Conservation (phyloP, 345 rosid genomes). For the Dimocarpus longan region DNA sequence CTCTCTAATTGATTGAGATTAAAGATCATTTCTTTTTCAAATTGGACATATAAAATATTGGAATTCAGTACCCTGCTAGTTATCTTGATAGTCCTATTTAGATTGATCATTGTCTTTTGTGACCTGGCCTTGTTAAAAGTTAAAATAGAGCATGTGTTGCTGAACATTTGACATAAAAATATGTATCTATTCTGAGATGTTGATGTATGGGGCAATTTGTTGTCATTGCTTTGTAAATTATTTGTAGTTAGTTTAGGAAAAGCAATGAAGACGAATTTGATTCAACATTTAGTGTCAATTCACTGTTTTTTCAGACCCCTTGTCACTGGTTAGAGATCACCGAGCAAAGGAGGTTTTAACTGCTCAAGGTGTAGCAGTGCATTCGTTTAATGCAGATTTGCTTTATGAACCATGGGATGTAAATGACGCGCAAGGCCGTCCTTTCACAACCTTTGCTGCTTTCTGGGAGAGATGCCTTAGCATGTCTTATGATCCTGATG, state of each 20-base stretch:
- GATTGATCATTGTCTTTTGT: constrained; percentile 6
- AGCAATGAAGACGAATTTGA: neutral
- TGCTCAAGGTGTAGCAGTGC: constrained; percentile 70
- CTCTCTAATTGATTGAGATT: constrained; percentile 7
- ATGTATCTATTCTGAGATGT: neutral
- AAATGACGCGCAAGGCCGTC: constrained; percentile 71
- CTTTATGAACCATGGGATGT: constrained; percentile 99
- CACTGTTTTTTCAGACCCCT: constrained; percentile 68
- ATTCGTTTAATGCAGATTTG: constrained; percentile 90
- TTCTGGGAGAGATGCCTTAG: constrained; percentile 97
- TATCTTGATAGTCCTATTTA: constrained; percentile 1
- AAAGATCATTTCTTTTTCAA: neutral
- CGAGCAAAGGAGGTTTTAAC: constrained; percentile 79
- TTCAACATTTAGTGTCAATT: constrained; percentile 19
- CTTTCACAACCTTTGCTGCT: constrained; percentile 73
- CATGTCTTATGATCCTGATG: constrained; percentile 96
- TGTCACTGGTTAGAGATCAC: constrained; percentile 94
- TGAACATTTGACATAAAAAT: neutral
- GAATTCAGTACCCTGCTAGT: neutral
- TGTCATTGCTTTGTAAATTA: constrained; percentile 6
- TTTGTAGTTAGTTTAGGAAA: neutral
- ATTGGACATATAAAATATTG: neutral
- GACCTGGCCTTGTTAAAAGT: constrained; percentile 8
- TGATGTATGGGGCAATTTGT: constrained; percentile 1
- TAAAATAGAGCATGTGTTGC: neutral